phyloP scores from a whole-genome alignment of 768 basidiomycete species.

The Erythrobasidium yunnanense region DNA sequence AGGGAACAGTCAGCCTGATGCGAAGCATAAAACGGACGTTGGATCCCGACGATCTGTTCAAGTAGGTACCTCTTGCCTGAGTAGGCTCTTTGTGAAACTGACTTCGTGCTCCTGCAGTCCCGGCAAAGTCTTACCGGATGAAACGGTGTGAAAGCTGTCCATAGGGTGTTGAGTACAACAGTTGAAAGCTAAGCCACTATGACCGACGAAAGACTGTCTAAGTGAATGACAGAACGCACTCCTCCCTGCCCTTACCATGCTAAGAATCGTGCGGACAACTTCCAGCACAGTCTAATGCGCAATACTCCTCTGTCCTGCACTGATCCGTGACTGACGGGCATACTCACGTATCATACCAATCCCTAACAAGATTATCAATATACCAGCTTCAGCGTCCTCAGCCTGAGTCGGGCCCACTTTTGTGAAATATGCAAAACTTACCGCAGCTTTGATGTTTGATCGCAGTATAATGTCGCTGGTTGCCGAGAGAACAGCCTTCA shows the following conservation, averaged over 20 bases:
- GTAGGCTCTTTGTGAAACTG: neutral
- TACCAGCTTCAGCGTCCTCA: neutral
- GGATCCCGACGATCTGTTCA: constrained; percentile 23
- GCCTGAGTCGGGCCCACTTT: neutral
- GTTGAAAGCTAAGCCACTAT: no score
- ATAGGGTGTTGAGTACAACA: no score
- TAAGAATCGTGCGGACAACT: no score
- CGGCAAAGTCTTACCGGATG: constrained; percentile 16
- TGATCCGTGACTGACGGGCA: no score
- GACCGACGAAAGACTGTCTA: no score
- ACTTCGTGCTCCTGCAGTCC: constrained; percentile 3
- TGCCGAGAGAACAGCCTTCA: constrained; percentile 37
- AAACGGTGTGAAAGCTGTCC: neutral
- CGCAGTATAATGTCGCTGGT: constrained; percentile 37
- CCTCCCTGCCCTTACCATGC: no score
- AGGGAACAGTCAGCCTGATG: constrained; percentile 14
- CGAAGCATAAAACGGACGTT: constrained; percentile 11
- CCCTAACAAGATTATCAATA: no score
- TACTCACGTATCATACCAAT: no score
- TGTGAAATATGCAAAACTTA: neutral
- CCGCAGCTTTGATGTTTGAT: neutral
- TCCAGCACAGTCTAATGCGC: no score
- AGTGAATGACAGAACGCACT: no score
- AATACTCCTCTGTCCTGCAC: no score
- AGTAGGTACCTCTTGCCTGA: neutral